phyloP scores from a whole-genome alignment of 2,329 filamentous ascomycete species.

The Pyrenophora teres region DNA sequence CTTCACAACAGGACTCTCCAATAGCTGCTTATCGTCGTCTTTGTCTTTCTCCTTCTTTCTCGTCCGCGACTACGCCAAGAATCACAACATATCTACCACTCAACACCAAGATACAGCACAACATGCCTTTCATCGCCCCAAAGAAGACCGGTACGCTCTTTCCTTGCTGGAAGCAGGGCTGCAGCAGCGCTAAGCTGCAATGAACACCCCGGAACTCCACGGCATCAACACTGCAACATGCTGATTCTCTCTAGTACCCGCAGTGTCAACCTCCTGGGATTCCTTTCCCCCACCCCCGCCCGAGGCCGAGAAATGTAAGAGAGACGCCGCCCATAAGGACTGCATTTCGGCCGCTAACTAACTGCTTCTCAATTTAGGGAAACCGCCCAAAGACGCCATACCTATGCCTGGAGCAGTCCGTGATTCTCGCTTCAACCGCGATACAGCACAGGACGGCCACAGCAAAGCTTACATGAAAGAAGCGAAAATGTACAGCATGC shows the following conservation, averaged over 20 bases:
- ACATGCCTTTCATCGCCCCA: constrained; percentile 1
- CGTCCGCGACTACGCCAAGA: too few species aligned
- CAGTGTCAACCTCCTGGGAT: constrained; percentile 3
- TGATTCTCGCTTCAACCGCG: constrained; percentile 12
- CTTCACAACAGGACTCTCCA: neutral
- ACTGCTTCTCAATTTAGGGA: neutral
- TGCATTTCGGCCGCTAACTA: neutral
- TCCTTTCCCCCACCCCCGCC: constrained; percentile 14
- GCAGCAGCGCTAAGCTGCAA: too few species aligned
- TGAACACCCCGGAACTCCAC: too few species aligned
- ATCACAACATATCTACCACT: neutral
- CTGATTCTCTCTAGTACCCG: neutral
- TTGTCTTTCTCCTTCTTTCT: neutral
- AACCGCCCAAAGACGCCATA: constrained; percentile 12
- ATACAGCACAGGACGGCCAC: neutral
- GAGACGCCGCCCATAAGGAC: neutral
- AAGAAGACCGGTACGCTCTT: neutral
- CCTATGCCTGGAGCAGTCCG: constrained; percentile 1
- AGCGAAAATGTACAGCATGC: neutral
- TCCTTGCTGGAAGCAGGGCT: neutral
- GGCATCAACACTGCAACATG: too few species aligned
- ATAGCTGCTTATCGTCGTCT: neutral
- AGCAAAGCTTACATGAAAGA: neutral
- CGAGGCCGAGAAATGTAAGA: constrained; percentile 13
- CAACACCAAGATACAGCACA: neutral